Conservation (phyloP, 176 grass and related monocot species). For the Echinochloa phyllopogon region DNA sequence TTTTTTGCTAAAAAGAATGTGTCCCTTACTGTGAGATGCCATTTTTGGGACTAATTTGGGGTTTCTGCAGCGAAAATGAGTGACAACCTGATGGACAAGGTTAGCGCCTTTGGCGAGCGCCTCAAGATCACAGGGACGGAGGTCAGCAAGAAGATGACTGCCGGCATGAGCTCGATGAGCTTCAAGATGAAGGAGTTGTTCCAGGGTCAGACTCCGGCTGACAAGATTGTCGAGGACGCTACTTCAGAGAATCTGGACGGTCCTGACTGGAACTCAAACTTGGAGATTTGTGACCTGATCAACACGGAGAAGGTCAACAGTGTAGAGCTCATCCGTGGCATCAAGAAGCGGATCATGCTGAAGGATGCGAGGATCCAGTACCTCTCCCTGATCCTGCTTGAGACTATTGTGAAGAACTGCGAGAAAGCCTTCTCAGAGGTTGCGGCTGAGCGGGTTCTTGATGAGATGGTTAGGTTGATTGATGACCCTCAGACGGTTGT, state of each 20-base stretch:
- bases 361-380: constrained; percentile 83
- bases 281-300: constrained; percentile 86
- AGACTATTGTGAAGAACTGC: constrained; percentile 93
- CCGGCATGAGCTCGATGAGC: constrained; percentile 90
- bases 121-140: constrained; percentile 83
- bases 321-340: constrained; percentile 75
- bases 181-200: constrained; percentile 95
- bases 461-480: constrained; percentile 93
- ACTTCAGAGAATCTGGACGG: constrained; percentile 77
- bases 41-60: background rate
- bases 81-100: constrained; percentile 93
- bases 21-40: background rate
- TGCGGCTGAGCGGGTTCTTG: constrained; percentile 82
- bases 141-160: constrained; percentile 81
- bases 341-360: constrained; percentile 92
- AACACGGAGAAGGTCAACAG: constrained; percentile 77
- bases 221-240: constrained; percentile 90
- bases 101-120: constrained; percentile 79
- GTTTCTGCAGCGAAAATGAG: constrained; percentile 57
- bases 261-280: constrained; percentile 78
- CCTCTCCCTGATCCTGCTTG: constrained; percentile 79
- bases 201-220: constrained; percentile 73
- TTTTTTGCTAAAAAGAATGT: background rate
- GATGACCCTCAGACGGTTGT: constrained; percentile 92
- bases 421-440: constrained; percentile 95